Evolutionary conservation across 805 yeast species (phyloP).

Genomic region (Wickerhamomyces canadensis): DNA sequence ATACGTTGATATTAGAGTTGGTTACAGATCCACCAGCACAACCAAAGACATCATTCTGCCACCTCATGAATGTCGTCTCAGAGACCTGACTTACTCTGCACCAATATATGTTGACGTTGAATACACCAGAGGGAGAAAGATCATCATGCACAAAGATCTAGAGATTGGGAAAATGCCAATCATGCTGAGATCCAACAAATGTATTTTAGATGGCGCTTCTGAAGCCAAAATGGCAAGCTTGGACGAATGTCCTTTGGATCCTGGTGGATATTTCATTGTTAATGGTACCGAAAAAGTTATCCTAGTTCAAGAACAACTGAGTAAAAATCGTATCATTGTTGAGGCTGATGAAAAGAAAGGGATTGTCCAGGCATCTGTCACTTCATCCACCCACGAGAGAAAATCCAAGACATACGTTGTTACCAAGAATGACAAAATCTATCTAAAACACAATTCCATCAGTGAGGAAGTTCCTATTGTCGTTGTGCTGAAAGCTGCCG

Average conservation of each 20-base stretch:
- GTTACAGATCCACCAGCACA: conserved; percentile 58
- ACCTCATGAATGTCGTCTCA: conserved; percentile 92
- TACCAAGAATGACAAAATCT: conserved; percentile 84
- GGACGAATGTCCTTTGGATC: conserved; percentile 95
- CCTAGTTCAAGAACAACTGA: conserved; percentile 91
- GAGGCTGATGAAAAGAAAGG: conserved; percentile 95
- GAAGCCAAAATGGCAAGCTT: conserved; percentile 82
- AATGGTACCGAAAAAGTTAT: conserved; percentile 98
- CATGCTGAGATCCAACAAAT: conserved; percentile 90
- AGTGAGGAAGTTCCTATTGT: conserved; percentile 95
- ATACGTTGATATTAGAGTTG: conserved; percentile 89
- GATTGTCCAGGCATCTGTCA: conserved; percentile 94
- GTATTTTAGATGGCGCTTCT: conserved; percentile 73
- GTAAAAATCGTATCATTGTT: conserved; percentile 95
- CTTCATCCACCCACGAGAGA: conserved; percentile 97
- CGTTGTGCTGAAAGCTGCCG: conserved; percentile 89
- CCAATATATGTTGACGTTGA: conserved; percentile 96
- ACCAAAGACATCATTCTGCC: conserved; percentile 59
- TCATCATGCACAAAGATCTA: conserved; percentile 81
- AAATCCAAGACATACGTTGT: conserved; percentile 95
- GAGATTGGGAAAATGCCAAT: conserved; percentile 99
- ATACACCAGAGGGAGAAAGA: conserved; percentile 90
- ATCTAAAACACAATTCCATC: conserved; percentile 91
- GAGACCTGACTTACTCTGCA: conserved; percentile 93
- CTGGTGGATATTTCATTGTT: conserved; percentile 97